Base-by-base conservation (phyloP, 164 flowering plant genomes). In the Macadamia tetraphylla region DNA sequence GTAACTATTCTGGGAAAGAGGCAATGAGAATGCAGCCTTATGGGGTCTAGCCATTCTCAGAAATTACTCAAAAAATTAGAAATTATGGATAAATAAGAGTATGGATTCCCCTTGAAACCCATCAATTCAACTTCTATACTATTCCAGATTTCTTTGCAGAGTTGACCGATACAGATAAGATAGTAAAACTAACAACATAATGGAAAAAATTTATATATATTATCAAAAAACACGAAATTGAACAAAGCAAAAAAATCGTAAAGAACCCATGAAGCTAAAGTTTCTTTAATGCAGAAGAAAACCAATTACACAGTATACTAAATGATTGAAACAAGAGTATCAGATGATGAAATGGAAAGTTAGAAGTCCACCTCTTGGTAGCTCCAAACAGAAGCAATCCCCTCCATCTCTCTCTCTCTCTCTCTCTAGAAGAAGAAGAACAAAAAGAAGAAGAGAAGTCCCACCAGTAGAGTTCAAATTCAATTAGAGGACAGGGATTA, bases 371-470 rank as follows among this genome's bases (percentile, higher is more conserved):
- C 72, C 76, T 73, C 65, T 52, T 64, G 72, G 53, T 69, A 73
- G 59, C 57, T 40, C 76, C 56, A 29, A 35, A 68, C 65, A 68
- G 72, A 73, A 58, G 67, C 63, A 68, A 73, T 48, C 64, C 61
- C 55, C 64, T 73, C 76, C 76, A 73, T 73, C 14, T 67, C 17
- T 63, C 59, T 63, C 62, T 66, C 35, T 52, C 63, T 65, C 60
- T 18, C 52, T 52, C 66, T n/a, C 60, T 44, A 35, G 40, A 35
- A 35, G 40, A 35, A 35, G 40, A 35, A 2, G 40, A 35, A 23
- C 23, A 23, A 23, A 23, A 23, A 43, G 9, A 43, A 43, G 48
- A 43, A 43, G 48, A 46, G 13, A 9, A 46, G 13, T 3, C 6
- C 51, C 8, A 57, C 30, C 3, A 18, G 59, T 10, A 57, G 59